Evolutionary conservation across 2,329 filamentous ascomycete species (phyloP).

Genomic region (Diaporthe helianthi): DNA sequence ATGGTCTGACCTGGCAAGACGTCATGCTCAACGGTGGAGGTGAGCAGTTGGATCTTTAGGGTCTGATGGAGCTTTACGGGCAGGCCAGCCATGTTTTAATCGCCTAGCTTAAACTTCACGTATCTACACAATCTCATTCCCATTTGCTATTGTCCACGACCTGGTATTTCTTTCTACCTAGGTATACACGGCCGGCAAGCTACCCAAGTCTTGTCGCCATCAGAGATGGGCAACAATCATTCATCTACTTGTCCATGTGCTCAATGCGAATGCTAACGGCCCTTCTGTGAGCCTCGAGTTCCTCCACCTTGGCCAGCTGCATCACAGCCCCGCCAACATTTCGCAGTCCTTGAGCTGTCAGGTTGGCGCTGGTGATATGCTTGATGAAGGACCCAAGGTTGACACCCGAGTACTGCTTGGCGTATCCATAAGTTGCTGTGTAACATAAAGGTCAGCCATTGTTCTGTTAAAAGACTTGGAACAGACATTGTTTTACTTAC

Average conservation of each 20-base stretch:
- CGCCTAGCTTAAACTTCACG: neutral
- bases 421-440: slow-evolving; percentile 93
- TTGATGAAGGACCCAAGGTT: slow-evolving; percentile 96
- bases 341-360: slow-evolving; percentile 82
- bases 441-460: slow-evolving; percentile 21
- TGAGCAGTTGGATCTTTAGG: neutral
- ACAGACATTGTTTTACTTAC: slow-evolving; percentile 65
- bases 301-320: slow-evolving; percentile 92
- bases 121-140: slow-evolving; percentile 7
- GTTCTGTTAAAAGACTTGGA: neutral
- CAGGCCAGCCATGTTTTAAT: neutral
- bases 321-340: slow-evolving; percentile 92
- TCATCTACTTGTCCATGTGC: slow-evolving; percentile 47
- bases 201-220: neutral
- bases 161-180: neutral
- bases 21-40: neutral
- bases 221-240: neutral
- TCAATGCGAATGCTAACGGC: slow-evolving; percentile 84
- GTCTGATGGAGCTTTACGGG: neutral
- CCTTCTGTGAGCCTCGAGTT: slow-evolving; percentile 89
- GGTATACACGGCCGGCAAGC: neutral
- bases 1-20: neutral
- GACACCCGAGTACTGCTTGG: slow-evolving; percentile 97
- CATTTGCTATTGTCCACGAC: neutral
- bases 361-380: slow-evolving; percentile 93